phyloP scores from a whole-genome alignment of 768 basidiomycete genomes.

The Coprinopsis strossmayeri region DNA sequence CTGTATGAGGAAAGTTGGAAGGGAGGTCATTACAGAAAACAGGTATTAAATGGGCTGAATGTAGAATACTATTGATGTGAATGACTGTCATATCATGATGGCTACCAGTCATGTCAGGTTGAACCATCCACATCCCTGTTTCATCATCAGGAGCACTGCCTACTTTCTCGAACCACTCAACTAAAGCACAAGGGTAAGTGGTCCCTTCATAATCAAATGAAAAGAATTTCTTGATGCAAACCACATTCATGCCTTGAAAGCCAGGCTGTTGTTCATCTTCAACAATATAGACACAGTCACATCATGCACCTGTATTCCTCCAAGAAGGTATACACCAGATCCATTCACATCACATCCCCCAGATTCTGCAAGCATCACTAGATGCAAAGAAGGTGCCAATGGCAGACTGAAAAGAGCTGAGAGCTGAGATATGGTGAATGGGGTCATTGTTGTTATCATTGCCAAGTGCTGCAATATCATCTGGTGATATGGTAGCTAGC shows the following conservation, averaged over 20 bases:
- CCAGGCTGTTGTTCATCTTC: conserved; percentile 6
- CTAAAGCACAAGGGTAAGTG: conserved; percentile 23
- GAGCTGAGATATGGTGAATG: too few species aligned
- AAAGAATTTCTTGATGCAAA: conserved; percentile 20
- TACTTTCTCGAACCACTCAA: conserved; percentile 21
- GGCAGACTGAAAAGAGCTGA: not conserved
- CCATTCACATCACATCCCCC: not conserved
- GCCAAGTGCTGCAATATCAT: too few species aligned
- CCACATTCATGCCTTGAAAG: conserved; percentile 21
- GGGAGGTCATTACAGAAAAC: not conserved
- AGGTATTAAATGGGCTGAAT: conserved; percentile 11
- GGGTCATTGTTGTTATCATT: too few species aligned
- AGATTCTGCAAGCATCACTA: not conserved
- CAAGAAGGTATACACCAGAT: conserved; percentile 15
- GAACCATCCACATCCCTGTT: conserved; percentile 18
- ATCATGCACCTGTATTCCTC: conserved; percentile 12
- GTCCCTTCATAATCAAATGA: conserved; percentile 13
- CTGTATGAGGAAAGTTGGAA: not conserved
- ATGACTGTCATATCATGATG: conserved; percentile 1
- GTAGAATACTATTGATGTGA: conserved; percentile 12
- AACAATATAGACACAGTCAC: conserved; percentile 19
- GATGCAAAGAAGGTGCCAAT: not conserved
- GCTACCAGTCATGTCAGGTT: conserved; percentile 5
- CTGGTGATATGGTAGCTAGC: too few species aligned
- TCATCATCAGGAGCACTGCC: conserved; percentile 16